These are phyloP conservation scores for Prunus yedoensis DNA, from an alignment of 331 rosid species.

Conservation along the genomic window DNA sequence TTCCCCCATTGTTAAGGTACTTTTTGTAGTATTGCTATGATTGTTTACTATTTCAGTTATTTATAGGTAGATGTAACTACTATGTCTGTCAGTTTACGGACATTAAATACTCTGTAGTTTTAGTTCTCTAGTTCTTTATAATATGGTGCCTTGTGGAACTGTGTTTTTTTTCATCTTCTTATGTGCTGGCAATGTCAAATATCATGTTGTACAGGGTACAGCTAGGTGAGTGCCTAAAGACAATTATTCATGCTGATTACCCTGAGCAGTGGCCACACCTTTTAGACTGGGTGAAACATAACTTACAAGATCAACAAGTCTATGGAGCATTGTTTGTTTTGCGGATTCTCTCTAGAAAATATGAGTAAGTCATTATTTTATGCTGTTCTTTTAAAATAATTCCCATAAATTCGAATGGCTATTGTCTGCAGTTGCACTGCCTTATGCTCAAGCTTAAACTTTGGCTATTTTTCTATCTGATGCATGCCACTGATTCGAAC, in stretches of 20 bases:
- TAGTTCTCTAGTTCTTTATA: background rate
- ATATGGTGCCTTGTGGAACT: background rate
- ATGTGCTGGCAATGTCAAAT: slow-evolving; percentile 10
- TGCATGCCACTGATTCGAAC: background rate
- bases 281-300: slow-evolving; percentile 79
- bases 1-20: slow-evolving; percentile 80
- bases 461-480: background rate
- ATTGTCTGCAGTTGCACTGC: background rate
- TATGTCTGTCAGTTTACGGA: background rate
- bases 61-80: background rate
- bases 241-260: slow-evolving; percentile 73
- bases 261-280: slow-evolving; percentile 87
- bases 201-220: slow-evolving; percentile 60
- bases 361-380: slow-evolving; percentile 57
- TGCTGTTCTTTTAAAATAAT: background rate
- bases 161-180: background rate
- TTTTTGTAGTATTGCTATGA: background rate
- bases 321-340: slow-evolving; percentile 79
- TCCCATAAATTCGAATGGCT: background rate
- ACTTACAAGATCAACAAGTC: slow-evolving; percentile 71
- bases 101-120: background rate
- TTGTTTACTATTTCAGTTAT: background rate
- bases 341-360: slow-evolving; percentile 86
- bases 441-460: background rate
- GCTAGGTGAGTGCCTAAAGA: slow-evolving; percentile 91